phyloP scores from a whole-genome alignment of 495 filamentous ascomycete genomes.

The Aspergillus panamensis region DNA sequence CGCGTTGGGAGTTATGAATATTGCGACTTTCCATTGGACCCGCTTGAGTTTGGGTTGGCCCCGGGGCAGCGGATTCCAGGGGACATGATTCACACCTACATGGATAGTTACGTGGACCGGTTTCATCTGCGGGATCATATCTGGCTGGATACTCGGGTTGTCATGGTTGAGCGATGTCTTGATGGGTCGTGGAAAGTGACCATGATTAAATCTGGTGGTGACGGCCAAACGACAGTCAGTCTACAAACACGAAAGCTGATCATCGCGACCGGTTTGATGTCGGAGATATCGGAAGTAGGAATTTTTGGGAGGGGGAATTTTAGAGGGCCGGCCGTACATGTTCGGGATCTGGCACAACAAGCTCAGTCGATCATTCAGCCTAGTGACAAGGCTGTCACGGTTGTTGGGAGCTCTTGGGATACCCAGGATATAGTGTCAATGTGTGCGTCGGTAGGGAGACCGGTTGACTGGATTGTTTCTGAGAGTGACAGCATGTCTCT shows the following conservation, averaged over 20 bases:
- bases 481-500: neutral
- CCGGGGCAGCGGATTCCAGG: conserved; percentile 58
- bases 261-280: neutral
- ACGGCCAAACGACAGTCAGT: neutral
- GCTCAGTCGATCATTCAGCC: neutral
- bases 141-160: neutral
- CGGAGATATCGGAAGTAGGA: neutral
- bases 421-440: neutral
- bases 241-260: neutral
- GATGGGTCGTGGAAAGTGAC: neutral
- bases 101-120: conserved; percentile 40
- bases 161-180: neutral
- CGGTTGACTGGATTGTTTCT: conserved; percentile 5
- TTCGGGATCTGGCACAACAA: neutral
- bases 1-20: conserved; percentile 52
- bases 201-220: neutral
- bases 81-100: conserved; percentile 52
- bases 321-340: neutral
- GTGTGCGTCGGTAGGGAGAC: neutral
- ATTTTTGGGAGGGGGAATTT: neutral
- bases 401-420: neutral
- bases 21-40: conserved; percentile 55
- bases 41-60: conserved; percentile 47
- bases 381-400: neutral
- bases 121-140: conserved; percentile 1